phyloP scores from a whole-genome alignment of 108 stramenopile species.

The Epithemia pelagica region DNA sequence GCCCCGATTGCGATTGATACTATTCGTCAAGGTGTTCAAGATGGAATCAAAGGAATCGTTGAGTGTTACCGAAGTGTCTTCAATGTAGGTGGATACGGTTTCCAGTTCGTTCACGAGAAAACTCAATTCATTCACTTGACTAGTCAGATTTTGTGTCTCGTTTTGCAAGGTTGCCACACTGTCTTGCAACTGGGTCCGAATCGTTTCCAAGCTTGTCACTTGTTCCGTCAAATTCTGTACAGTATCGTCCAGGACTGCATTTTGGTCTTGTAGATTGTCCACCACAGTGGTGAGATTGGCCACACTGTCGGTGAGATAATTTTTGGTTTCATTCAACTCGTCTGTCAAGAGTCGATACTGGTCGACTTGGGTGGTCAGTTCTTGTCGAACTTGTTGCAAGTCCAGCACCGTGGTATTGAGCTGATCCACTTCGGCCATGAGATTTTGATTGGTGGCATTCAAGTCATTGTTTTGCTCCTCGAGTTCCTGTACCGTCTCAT shows the following conservation, averaged over 20 bases:
- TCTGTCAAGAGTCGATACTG: not conserved
- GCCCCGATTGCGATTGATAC: not conserved
- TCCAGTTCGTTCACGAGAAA: not conserved
- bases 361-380: not conserved
- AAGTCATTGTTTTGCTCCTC: not conserved
- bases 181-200: not conserved
- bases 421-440: not conserved
- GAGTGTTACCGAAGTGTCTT: not conserved
- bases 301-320: not conserved
- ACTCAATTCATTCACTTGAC: not conserved
- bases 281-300: not conserved
- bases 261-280: not conserved
- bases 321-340: not conserved
- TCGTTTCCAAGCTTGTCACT: not conserved
- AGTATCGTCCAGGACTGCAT: not conserved
- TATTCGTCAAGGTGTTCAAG: not conserved
- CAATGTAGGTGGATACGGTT: not conserved
- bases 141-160: not conserved
- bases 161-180: not conserved
- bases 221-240: not conserved
- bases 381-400: not conserved
- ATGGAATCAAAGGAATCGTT: not conserved
- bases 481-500: not conserved
- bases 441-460: not conserved
- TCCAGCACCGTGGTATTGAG: not conserved